Evolutionary conservation across 129 eudicot species (phyloP), one percentile per base, ranked within the genome.

Genomic region (Pulicaria dysenterica): DNA sequence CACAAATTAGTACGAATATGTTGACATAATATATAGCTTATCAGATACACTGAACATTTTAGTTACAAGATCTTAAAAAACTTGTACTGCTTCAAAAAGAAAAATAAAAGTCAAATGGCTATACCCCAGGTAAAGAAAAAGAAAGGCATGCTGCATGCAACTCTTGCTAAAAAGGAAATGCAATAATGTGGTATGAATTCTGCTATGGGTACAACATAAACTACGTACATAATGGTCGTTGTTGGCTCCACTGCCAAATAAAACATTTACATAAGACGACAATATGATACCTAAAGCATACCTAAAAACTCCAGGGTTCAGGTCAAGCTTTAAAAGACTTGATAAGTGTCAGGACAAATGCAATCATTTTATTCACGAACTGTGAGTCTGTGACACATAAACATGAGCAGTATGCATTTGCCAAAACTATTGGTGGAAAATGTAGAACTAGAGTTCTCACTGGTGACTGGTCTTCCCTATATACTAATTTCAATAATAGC

Each of bases 301-400:
- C 39, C 67, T 38, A 14, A 16, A 39, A 60, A n/a, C 24, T 38
- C 53, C 67, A 61, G 7, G 5, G 67, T 61, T 40, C 24, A 40
- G 67, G 34, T 12, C 67, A 60, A 60, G 67, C 46, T 15, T 37
- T 61, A 40, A 61, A 61, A 12, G 5, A 61, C 58, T 15, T 51
- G 31, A 24, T 51, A n/a, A 51, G 24, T 13, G 58, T 40, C 67
- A 40, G 16, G 13, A 5, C 24, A 61, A n/a, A 15, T 61, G 48
- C 39, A 6, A 39, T 62, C 15, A 62, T 40, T 62, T 34, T 14
- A 40, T 40, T 39, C 8, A 39, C 7, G 50, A 39, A 62, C 37
- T 39, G 57, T 50, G 5, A 50, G 14, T 12, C 17, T 38, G 44
- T 40, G 31, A 24, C 31, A 24, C 49, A 40, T 40, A 62, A 15